Evolutionary conservation across 768 basidiomycete species (phyloP), one percentile per base, ranked within the genome.

Genomic region (Kwoniella mangroviensis): DNA sequence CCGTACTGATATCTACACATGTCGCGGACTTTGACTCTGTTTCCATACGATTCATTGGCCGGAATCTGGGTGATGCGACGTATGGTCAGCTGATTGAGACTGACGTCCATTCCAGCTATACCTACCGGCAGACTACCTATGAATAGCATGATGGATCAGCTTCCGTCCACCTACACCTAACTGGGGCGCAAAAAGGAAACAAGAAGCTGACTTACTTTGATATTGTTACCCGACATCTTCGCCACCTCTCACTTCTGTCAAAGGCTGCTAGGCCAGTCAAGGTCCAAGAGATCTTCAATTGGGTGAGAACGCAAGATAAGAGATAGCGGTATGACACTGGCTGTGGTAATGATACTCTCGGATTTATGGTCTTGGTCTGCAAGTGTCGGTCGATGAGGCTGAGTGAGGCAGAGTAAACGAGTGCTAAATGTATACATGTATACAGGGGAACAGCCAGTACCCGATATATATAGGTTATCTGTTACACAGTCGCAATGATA

Each of bases 111-210:
- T 34, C 34, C 4, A 53, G 34, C 22, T 40, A 21, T 34, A 54
- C 93, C 76, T 77, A 95, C 96, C 96, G 93, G 88, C 96, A 98
- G 74, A 99, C 93, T 81, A 99, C 97, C 87, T 98, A 49, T 69
- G 56, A 34, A 62, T 62, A 61, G 19, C 42, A 49, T 4, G 13
- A 21, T n/a, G 42, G 9, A 40, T 60, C 58, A 60, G 58, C 58
- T 60, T 42, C 10, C 2, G 15, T 26, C 7, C 28, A 52, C 6
- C 54, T 13, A 59, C 22, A 3, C 11, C 52, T 10, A 57, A 2
- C 5, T 63, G 10, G 42, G 5, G 58, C 0, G 3, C 34, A 7
- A 4, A 4, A 34, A 7, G 4, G 3, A 7, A 4, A 34, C 1
- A 34, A 4, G 5, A 11, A 63, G 49, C 49, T 54, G 42, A 65